These are phyloP conservation scores for Laburnicola sp. DNA, from an alignment of 2,329 filamentous ascomycete species.

Conservation along the genomic window DNA sequence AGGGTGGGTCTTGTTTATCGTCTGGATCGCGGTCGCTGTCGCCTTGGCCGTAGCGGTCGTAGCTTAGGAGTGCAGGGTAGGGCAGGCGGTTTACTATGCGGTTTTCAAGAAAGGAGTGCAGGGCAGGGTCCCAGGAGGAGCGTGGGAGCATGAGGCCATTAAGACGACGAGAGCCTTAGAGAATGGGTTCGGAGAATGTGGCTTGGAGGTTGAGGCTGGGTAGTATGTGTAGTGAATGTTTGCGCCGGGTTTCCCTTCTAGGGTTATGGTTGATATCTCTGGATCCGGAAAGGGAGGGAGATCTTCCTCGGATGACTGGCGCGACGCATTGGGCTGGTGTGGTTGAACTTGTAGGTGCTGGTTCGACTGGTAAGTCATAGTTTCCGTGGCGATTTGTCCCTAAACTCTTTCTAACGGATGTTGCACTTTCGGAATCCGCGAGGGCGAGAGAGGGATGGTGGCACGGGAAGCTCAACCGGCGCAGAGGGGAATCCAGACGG, in stretches of 20 bases:
- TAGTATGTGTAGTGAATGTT: constrained; percentile 42
- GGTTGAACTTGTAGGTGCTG: neutral
- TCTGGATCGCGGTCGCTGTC: constrained; percentile 53
- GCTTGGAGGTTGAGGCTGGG: constrained; percentile 29
- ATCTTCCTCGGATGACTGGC: constrained; percentile 33
- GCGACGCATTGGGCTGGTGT: constrained; percentile 2
- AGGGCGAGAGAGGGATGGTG: no score
- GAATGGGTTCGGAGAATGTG: constrained; percentile 36
- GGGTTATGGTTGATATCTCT: constrained; percentile 30
- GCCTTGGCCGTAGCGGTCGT: constrained; percentile 63
- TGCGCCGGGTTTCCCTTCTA: constrained; percentile 36
- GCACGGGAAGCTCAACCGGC: no score
- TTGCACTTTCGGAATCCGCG: no score
- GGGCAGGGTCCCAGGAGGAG: constrained; percentile 44
- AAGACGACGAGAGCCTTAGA: constrained; percentile 48
- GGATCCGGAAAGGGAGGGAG: constrained; percentile 34
- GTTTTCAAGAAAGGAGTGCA: constrained; percentile 36
- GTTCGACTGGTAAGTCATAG: neutral
- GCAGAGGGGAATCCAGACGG: no score
- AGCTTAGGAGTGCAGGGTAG: constrained; percentile 54
- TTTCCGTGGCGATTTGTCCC: neutral
- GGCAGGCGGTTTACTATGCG: constrained; percentile 25
- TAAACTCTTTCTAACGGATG: neutral
- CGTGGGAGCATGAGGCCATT: constrained; percentile 51
- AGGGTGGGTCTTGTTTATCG: constrained; percentile 36